A percentile compares a stretch with the other conserved stretches of the same genome.
phyloP scores from a whole-genome alignment of 345 rosid species.

The Brassica incana region DNA sequence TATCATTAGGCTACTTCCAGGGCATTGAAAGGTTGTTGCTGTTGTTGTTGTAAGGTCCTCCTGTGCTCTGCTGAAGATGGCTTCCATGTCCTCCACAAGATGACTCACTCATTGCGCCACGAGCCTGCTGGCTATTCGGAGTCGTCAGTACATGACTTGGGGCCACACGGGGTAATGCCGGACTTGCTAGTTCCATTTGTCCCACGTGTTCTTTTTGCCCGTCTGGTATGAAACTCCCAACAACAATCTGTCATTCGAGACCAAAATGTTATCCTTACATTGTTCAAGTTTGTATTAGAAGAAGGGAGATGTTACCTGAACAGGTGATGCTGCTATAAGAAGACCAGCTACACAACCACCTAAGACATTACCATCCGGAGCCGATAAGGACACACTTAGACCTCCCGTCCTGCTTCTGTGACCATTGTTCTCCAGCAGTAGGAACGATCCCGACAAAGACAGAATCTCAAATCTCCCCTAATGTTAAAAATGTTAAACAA shows the following conservation, averaged over 20 bases:
- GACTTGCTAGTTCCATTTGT: slow-evolving; percentile 36
- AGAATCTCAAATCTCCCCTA: slow-evolving; percentile 88
- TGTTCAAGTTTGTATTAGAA: not conserved
- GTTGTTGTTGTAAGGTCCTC: slow-evolving; percentile 47
- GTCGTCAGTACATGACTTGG: slow-evolving; percentile 31
- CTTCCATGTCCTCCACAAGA: slow-evolving; percentile 55
- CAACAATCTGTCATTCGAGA: slow-evolving; percentile 51
- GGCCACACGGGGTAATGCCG: slow-evolving; percentile 22
- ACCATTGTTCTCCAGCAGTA: slow-evolving; percentile 47
- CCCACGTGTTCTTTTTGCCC: slow-evolving; percentile 48
- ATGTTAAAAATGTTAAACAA: slow-evolving; percentile 1
- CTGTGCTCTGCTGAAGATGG: slow-evolving; percentile 60
- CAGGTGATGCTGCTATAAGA: slow-evolving; percentile 84
- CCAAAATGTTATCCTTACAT: not conserved
- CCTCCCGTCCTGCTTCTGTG: slow-evolving; percentile 62
- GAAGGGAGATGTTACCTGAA: slow-evolving; percentile 56
- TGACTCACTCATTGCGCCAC: slow-evolving; percentile 59
- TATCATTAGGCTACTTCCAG: slow-evolving; percentile 51
- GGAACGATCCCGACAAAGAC: slow-evolving; percentile 77
- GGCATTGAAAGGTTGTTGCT: slow-evolving; percentile 47
- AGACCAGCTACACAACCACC: slow-evolving; percentile 93
- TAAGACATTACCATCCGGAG: slow-evolving; percentile 75
- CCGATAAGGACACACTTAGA: slow-evolving; percentile 77
- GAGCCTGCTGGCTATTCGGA: slow-evolving; percentile 56
- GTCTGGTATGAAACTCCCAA: slow-evolving; percentile 65